Percentiles rank a stretch among this genome's conserved stretches.
Conservation (phyloP, 2,329 filamentous ascomycete genomes). For the Raffaelea ambrosiae region DNA sequence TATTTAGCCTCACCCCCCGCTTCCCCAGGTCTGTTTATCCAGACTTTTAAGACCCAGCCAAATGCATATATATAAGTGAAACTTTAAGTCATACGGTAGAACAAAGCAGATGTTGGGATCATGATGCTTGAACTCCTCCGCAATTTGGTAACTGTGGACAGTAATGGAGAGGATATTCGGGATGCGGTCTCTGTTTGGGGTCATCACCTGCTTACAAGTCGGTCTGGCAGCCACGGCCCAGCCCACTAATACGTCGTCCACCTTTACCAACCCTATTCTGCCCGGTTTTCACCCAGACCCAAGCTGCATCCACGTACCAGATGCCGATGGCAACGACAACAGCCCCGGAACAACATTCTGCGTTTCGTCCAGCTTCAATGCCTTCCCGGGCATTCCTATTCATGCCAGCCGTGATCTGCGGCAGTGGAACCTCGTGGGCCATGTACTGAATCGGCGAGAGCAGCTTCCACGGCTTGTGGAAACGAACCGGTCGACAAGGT, state of each 20-base stretch:
- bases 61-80: no score
- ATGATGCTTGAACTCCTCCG: no score
- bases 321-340: constrained; percentile 24
- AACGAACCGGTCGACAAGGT: constrained; percentile 23
- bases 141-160: no score
- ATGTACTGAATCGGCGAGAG: constrained; percentile 24
- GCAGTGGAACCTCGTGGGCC: constrained; percentile 30
- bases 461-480: constrained; percentile 24
- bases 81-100: no score
- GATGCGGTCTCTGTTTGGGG: no score
- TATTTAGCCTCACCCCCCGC: no score
- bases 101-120: no score
- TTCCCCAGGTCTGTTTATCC: no score
- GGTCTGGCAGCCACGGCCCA: background rate
- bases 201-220: no score
- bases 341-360: constrained; percentile 29
- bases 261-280: constrained; percentile 29
- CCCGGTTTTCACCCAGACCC: constrained; percentile 35
- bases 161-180: no score
- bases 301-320: constrained; percentile 29
- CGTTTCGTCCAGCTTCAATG: constrained; percentile 32
- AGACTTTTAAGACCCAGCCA: no score
- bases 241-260: background rate
- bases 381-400: constrained; percentile 35
- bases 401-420: constrained; percentile 34